These are phyloP conservation scores for Aspergillus candidus DNA, from an alignment of 2,329 filamentous ascomycete species.

Conservation along the genomic window DNA sequence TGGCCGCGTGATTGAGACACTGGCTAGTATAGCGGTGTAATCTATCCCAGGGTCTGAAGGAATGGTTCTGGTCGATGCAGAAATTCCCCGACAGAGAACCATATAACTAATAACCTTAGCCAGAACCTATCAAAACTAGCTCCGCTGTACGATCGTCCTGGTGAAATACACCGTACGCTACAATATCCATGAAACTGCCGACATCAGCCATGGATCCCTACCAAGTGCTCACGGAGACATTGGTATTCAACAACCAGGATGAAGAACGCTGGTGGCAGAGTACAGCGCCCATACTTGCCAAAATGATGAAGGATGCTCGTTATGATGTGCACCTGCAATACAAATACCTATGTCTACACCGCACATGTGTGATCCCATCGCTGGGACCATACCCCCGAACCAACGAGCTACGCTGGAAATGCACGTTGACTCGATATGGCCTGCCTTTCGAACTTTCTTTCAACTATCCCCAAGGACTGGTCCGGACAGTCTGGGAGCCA, in stretches of 20 bases:
- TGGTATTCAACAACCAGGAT: neutral
- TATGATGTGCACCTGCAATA: neutral
- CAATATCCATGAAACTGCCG: too few species aligned
- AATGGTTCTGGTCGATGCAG: too few species aligned
- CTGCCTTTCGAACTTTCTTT: conserved; percentile 12
- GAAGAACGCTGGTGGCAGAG: neutral
- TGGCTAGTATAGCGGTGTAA: too few species aligned
- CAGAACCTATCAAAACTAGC: too few species aligned
- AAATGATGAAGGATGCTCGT: neutral
- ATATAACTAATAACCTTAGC: too few species aligned
- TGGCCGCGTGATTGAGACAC: too few species aligned
- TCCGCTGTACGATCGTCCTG: too few species aligned
- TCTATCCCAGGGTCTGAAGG: too few species aligned
- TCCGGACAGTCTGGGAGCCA: conserved; percentile 13
- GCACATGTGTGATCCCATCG: conserved; percentile 4
- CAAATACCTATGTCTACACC: conserved; percentile 1
- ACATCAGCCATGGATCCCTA: too few species aligned
- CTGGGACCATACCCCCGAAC: conserved; percentile 6
- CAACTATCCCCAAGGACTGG: conserved; percentile 9
- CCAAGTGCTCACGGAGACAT: too few species aligned
- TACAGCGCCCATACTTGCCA: neutral
- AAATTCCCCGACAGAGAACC: too few species aligned
- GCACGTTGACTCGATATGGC: conserved; percentile 10
- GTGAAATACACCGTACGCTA: too few species aligned
- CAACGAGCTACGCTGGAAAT: conserved; percentile 8